These are phyloP conservation scores for Boletus huronensis DNA, from an alignment of 768 basidiomycete species.

Conservation along the genomic window DNA sequence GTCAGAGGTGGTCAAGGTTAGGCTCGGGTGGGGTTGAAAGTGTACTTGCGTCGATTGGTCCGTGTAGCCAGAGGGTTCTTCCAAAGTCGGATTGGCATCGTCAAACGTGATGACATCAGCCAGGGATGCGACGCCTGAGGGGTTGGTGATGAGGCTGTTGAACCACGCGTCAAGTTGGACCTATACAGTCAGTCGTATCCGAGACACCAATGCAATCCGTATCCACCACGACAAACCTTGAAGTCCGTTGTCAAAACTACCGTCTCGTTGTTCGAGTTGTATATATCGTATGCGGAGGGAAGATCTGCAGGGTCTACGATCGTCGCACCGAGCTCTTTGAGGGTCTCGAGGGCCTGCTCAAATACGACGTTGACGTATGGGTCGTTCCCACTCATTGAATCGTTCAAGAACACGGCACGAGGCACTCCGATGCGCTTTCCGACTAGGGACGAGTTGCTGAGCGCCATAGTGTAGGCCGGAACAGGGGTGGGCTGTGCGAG, in stretches of 20 bases:
- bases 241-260: conserved; percentile 55
- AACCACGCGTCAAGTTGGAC: conserved; percentile 53
- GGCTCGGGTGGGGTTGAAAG: neutral
- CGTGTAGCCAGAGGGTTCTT: conserved; percentile 37
- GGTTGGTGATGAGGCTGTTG: conserved; percentile 44
- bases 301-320: conserved; percentile 64
- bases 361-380: conserved; percentile 36
- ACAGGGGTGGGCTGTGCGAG: conserved; percentile 47
- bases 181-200: conserved; percentile 27
- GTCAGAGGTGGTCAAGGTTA: neutral
- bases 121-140: conserved; percentile 55
- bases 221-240: conserved; percentile 40
- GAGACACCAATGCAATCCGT: neutral
- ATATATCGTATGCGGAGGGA: conserved; percentile 51
- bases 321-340: conserved; percentile 41
- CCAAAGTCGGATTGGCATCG: conserved; percentile 45
- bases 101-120: conserved; percentile 59
- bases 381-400: conserved; percentile 26
- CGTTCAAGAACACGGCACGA: conserved; percentile 34
- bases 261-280: conserved; percentile 49
- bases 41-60: conserved; percentile 31
- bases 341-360: conserved; percentile 37
- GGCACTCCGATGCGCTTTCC: conserved; percentile 57
- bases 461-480: conserved; percentile 54
- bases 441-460: conserved; percentile 43